These are phyloP conservation scores for Polymyxa betae DNA, from an alignment of 208 protist genomes.

Conservation along the genomic window DNA sequence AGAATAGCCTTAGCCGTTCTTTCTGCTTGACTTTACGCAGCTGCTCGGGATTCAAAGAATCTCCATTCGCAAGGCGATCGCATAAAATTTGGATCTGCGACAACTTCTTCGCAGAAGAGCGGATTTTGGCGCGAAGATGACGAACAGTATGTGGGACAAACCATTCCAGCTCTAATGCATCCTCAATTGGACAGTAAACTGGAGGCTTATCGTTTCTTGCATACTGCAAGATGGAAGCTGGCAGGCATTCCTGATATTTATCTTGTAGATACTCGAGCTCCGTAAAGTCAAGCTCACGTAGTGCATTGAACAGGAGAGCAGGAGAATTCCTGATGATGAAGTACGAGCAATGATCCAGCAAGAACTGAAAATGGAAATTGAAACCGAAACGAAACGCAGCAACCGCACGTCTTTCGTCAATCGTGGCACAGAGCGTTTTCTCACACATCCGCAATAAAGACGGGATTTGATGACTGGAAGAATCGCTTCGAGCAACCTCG, in stretches of 20 bases:
- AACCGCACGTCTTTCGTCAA: not conserved
- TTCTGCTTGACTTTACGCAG: not conserved
- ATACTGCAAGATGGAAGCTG: not conserved
- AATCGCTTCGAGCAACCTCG: not conserved
- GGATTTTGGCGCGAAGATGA: constrained; percentile 28
- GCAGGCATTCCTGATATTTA: not conserved
- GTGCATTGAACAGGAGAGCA: not conserved
- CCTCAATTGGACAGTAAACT: not conserved
- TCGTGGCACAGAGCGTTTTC: not conserved
- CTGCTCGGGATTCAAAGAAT: not conserved
- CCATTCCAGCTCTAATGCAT: not conserved
- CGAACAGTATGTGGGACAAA: not conserved
- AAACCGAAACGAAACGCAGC: not conserved
- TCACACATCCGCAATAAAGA: not conserved
- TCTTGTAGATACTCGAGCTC: not conserved
- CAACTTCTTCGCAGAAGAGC: constrained; percentile 20
- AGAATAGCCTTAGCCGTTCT: not conserved
- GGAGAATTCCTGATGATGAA: constrained; percentile 7
- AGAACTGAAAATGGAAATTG: not conserved
- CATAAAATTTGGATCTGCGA: not conserved
- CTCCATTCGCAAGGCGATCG: not conserved
- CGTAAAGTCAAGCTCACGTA: not conserved
- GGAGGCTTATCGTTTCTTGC: not conserved
- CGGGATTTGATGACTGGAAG: not conserved
- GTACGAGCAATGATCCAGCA: not conserved